Conservation (phyloP, 495 filamentous ascomycete species). For the Hyphodiscus hymeniophilus region DNA sequence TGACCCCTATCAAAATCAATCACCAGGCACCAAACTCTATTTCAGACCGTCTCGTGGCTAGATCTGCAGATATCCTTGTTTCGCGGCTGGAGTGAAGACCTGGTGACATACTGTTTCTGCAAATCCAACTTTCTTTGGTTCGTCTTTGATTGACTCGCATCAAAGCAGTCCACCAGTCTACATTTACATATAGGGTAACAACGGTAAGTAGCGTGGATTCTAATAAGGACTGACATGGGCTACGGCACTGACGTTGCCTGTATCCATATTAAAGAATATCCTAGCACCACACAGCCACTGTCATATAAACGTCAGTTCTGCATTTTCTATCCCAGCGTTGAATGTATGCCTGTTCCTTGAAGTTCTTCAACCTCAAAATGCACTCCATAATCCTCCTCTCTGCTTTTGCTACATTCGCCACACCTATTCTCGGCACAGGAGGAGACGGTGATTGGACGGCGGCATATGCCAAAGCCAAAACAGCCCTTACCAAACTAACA, state of each 20-base stretch:
- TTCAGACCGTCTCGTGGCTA: slow-evolving; percentile 4
- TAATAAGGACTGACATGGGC: neutral
- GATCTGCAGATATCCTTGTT: neutral
- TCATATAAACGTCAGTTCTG: no score
- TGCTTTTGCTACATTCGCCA: slow-evolving; percentile 9
- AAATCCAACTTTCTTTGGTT: neutral
- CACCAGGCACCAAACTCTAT: slow-evolving; percentile 1
- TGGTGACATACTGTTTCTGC: slow-evolving; percentile 1
- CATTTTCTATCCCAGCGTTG: no score
- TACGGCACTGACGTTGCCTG: neutral
- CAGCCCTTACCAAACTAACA: slow-evolving; percentile 46
- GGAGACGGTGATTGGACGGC: slow-evolving; percentile 35
- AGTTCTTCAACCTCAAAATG: slow-evolving; percentile 8
- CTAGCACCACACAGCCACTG: no score
- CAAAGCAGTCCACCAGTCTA: no score
- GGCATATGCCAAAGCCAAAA: slow-evolving; percentile 47
- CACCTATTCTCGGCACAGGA: slow-evolving; percentile 8
- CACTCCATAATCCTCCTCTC: neutral
- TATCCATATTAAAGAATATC: neutral
- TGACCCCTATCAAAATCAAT: no score
- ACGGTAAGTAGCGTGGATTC: neutral
- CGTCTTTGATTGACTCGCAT: neutral
- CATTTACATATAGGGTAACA: neutral
- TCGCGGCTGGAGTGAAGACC: neutral
- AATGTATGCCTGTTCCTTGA: neutral